phyloP scores from a whole-genome alignment of 176 grass and related monocot genomes.

The Melocanna baccifera region DNA sequence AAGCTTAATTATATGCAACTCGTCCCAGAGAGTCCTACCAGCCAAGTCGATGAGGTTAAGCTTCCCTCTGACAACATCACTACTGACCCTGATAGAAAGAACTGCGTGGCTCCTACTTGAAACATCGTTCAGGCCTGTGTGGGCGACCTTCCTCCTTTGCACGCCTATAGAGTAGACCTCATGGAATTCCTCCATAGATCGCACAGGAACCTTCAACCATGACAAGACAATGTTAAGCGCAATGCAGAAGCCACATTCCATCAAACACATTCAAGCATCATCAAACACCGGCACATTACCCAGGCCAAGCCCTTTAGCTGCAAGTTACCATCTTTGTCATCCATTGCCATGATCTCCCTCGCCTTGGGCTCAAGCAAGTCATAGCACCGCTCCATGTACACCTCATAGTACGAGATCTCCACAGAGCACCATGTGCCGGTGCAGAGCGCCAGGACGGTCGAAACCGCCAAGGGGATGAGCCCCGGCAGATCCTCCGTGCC shows the following conservation, averaged over 20 bases:
- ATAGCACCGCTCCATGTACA: conserved; percentile 91
- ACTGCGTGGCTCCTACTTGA: conserved; percentile 90
- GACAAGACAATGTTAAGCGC: conserved; percentile 16
- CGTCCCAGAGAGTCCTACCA: conserved; percentile 38
- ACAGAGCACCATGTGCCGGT: conserved; percentile 53
- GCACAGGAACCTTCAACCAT: conserved; percentile 49
- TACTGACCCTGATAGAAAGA: conserved; percentile 50
- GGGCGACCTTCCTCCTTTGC: conserved; percentile 82
- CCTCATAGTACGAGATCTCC: conserved; percentile 81
- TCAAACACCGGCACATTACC: conserved; percentile 39
- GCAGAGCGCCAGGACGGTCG: conserved; percentile 49
- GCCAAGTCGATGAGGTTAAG: conserved; percentile 93
- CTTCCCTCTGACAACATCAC: conserved; percentile 66
- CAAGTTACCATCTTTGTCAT: conserved; percentile 74
- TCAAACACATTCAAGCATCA: not conserved
- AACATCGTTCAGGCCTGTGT: conserved; percentile 69
- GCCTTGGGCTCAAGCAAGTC: conserved; percentile 87
- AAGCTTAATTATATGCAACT: not conserved
- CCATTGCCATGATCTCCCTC: conserved; percentile 74
- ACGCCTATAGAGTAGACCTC: conserved; percentile 67
- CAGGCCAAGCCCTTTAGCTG: conserved; percentile 82
- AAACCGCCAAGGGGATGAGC: conserved; percentile 65
- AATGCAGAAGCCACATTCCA: not conserved
- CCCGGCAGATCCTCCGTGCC: conserved; percentile 62
- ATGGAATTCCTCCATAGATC: conserved; percentile 72